A percentile compares a stretch with the other conserved stretches of the same genome.
These are phyloP conservation scores for Trichophyton mentagrophytes DNA, from an alignment of 2,329 filamentous ascomycete genomes.

Conservation along the genomic window DNA sequence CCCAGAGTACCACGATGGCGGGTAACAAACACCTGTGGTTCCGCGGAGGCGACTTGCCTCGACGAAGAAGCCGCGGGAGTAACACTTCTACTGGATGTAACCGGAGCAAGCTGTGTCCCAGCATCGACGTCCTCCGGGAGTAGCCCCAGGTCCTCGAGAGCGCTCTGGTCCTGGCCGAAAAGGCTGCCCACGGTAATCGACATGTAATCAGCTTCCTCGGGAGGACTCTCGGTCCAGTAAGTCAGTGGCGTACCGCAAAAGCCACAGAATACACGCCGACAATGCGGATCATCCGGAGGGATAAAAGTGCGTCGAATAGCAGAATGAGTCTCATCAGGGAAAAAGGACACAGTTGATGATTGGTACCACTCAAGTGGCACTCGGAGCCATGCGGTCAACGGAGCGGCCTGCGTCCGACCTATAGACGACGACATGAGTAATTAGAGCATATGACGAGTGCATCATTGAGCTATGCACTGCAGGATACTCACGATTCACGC, in stretches of 20 bases:
- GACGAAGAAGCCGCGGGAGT: slow-evolving; percentile 8
- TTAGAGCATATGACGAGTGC: background rate
- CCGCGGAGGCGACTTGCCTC: slow-evolving; percentile 7
- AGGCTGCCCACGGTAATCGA: slow-evolving; percentile 71
- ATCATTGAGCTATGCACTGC: background rate
- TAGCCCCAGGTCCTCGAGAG: slow-evolving; percentile 63
- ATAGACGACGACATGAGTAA: background rate
- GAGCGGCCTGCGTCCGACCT: slow-evolving; percentile 56
- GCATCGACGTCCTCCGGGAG: slow-evolving; percentile 41
- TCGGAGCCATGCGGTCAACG: slow-evolving; percentile 67
- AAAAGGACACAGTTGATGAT: slow-evolving; percentile 60
- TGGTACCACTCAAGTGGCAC: slow-evolving; percentile 72
- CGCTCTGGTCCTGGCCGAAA: slow-evolving; percentile 53
- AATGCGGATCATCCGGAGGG: slow-evolving; percentile 43
- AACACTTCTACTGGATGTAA: background rate
- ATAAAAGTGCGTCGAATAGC: slow-evolving; percentile 57
- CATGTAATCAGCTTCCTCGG: slow-evolving; percentile 62
- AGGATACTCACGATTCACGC: slow-evolving; percentile 53
- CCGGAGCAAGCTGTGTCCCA: slow-evolving; percentile 3
- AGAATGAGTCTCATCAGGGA: slow-evolving; percentile 60
- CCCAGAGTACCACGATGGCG: slow-evolving; percentile 28
- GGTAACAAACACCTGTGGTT: slow-evolving; percentile 21
- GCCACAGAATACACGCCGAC: slow-evolving; percentile 73
- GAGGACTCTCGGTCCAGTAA: slow-evolving; percentile 66
- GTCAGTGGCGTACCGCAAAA: slow-evolving; percentile 79